Evolutionary conservation across 768 basidiomycete species (phyloP).

Genomic region (Rubroboletus satanas): DNA sequence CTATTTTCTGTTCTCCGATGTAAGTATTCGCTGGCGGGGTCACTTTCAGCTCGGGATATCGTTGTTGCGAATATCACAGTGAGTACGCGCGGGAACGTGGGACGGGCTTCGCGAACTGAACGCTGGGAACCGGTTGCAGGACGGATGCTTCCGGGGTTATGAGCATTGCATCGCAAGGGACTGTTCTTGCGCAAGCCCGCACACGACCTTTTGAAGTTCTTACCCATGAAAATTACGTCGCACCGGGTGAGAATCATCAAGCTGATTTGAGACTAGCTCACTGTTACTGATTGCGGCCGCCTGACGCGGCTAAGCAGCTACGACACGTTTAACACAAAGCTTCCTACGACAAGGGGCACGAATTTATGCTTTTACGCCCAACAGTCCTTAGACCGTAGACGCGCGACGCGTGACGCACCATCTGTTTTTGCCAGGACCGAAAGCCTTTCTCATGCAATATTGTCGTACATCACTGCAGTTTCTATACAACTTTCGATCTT

Average conservation of each 20-base stretch:
- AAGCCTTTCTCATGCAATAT: background rate
- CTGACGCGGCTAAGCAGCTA: constrained; percentile 30
- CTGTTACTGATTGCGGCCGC: constrained; percentile 12
- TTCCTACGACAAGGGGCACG: constrained; percentile 56
- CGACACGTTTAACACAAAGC: constrained; percentile 53
- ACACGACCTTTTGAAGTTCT: constrained; percentile 80
- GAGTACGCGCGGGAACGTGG: constrained; percentile 33
- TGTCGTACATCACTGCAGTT: constrained; percentile 4
- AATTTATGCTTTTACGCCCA: constrained; percentile 50
- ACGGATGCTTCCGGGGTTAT: constrained; percentile 49
- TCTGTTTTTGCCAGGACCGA: background rate
- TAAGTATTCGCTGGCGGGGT: constrained; percentile 77
- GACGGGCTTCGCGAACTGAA: constrained; percentile 11
- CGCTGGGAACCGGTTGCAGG: constrained; percentile 29
- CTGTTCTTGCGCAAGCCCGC: constrained; percentile 63
- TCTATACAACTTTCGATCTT: constrained; percentile 28
- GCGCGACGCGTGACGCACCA: background rate
- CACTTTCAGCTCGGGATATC: constrained; percentile 71
- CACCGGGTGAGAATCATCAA: constrained; percentile 59
- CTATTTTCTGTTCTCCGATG: constrained; percentile 89
- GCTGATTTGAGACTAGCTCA: constrained; percentile 15
- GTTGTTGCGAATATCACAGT: constrained; percentile 73
- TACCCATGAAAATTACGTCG: constrained; percentile 67
- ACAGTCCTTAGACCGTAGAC: constrained; percentile 32
- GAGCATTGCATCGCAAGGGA: constrained; percentile 55